A percentile compares a stretch with the other conserved stretches of the same genome.
Conservation (phyloP, 345 rosid genomes). For the Dovyalis caffra region DNA sequence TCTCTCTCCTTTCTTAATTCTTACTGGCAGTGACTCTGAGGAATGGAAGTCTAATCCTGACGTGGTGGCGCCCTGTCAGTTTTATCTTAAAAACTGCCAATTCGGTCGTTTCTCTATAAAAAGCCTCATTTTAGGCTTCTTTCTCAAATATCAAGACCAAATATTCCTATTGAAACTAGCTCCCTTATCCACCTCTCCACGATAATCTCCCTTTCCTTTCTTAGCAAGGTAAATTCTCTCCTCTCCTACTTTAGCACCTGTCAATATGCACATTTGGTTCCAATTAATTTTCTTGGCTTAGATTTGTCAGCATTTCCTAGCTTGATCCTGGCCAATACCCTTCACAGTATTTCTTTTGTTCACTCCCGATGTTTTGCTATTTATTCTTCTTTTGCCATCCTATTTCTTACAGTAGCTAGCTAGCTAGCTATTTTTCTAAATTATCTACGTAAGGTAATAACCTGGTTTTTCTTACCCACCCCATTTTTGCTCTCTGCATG, state of each 20-base stretch:
- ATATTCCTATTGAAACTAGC: background rate
- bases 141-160: background rate
- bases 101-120: background rate
- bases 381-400: background rate
- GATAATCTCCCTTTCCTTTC: background rate
- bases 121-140: slow-evolving; percentile 5
- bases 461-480: background rate
- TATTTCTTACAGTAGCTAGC: too few relatives aligned
- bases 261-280: background rate
- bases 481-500: background rate
- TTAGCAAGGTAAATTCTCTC: background rate
- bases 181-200: background rate
- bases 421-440: background rate
- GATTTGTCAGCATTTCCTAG: slow-evolving; percentile 18
- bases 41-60: slow-evolving; percentile 24
- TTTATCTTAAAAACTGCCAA: slow-evolving; percentile 18
- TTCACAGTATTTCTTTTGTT: background rate
- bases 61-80: slow-evolving; percentile 29
- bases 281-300: background rate
- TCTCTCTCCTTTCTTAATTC: background rate
- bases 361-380: background rate
- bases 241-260: background rate
- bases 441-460: background rate
- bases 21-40: background rate
- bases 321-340: background rate